Evolutionary conservation across 768 basidiomycete genomes (phyloP).

Genomic region (Asterophora lycoperdoides): DNA sequence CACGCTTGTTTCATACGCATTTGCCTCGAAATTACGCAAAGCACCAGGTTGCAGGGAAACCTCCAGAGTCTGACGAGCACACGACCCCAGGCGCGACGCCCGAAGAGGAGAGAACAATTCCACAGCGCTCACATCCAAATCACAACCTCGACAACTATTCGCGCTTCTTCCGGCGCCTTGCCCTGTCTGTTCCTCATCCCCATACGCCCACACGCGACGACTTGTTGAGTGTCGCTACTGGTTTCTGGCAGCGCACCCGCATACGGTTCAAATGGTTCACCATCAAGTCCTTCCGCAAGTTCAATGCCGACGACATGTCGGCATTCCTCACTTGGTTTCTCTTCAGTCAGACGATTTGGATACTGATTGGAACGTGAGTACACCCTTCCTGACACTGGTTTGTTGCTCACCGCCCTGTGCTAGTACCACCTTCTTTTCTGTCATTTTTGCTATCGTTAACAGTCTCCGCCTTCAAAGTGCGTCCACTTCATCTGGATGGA

Average conservation of each 20-base stretch:
- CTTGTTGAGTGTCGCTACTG: conserved; percentile 77
- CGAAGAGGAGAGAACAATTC: not conserved
- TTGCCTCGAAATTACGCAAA: conserved; percentile 3
- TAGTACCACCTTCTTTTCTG: conserved; percentile 94
- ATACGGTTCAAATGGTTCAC: conserved; percentile 98
- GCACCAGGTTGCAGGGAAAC: not conserved
- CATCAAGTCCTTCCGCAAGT: conserved; percentile 89
- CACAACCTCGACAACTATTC: conserved; percentile 65
- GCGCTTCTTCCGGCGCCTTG: conserved; percentile 75
- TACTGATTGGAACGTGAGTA: conserved; percentile 87
- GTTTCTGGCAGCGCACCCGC: conserved; percentile 85
- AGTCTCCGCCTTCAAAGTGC: conserved; percentile 80
- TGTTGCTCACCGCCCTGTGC: not conserved
- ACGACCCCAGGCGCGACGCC: not conserved
- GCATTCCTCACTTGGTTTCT: conserved; percentile 96
- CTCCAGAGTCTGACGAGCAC: not conserved
- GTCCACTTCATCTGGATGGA: conserved; percentile 13
- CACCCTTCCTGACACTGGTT: not conserved
- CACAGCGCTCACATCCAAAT: conserved; percentile 4
- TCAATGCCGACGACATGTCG: conserved; percentile 95
- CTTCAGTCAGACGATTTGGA: conserved; percentile 94
- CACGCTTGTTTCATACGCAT: conserved; percentile 20
- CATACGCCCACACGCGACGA: conserved; percentile 86
- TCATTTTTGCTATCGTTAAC: conserved; percentile 84
- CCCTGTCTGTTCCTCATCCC: conserved; percentile 69